Base-by-base conservation (phyloP, 345 rosid species). In the Corchorus olitorius region DNA sequence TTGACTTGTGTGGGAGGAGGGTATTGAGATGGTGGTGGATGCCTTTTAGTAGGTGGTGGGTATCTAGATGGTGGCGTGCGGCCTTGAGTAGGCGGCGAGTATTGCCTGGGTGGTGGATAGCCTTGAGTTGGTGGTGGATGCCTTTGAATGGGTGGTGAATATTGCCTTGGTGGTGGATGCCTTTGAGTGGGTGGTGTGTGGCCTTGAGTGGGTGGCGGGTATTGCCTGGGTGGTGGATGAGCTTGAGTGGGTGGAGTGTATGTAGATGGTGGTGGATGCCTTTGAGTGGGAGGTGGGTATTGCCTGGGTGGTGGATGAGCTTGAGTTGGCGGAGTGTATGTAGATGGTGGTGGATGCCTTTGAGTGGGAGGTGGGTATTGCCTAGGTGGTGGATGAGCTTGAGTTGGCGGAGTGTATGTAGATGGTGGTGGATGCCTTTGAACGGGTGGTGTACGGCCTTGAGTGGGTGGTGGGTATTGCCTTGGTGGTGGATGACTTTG, bases 361-460 rank as follows among this genome's bases (percentile, higher is more conserved):
- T 59, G 16, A 22, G 37, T 27, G 4, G 64, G 64, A 7, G 22
- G 59, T 0, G 27, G 27, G 11, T 55, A 55, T 14, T 45, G 37
- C 20, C 49, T 63, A 6, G 83, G 78, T 17, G 84, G 76, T 19
- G 76, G 78, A 10, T 58, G 49, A 3, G 5, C 55, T 56, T 6
- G 27, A 17, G 39, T 45, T 7, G 73, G 78, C 12, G 76, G 74
- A 19, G 78, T 74, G 1, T 65, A 67, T 13, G 49, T 34, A 37
- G 60, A 72, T 62, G 19, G 70, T 1, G 81, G 79, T 1, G 82
- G 62, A 2, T 68, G 71, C 1, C 37, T 16, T 6, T 66, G 41
- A 15, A 75, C 6, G 13, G 80, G 78, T 19, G 83, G 46, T 8
- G 78, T n/a, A n/a, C n/a, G n/a, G n/a, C n/a, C n/a, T n/a, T n/a